Base-by-base conservation (phyloP, 805 yeast genomes). In the Suhomyces xylopsoci region DNA sequence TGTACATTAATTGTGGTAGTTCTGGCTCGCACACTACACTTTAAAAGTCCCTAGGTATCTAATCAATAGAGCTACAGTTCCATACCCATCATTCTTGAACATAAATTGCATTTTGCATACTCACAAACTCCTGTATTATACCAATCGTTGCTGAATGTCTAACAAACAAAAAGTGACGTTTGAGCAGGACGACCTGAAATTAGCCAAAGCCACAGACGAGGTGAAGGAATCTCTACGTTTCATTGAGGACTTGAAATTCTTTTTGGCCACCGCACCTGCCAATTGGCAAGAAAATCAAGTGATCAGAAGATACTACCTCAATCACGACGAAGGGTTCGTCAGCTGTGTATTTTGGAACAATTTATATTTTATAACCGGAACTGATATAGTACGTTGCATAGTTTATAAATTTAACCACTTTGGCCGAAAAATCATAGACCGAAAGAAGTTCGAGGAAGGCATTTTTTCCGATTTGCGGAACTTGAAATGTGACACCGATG, bases 381-480 rank as follows among this genome's bases (percentile, higher is more conserved):
- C 98, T 0, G 98, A 94, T 74, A 92, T 93, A 53, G 97, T 94
- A 46, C 83, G 97, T 53, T 90, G 97, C 67, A 82, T 93, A 48
- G 87, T 91, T 15, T 94, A 88, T 68, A 83, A 93, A 59, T 88
- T 93, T 73, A 87, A 86, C 60, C 91, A 90, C 60, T 89, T 93
- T 73, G 99, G 99, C 0, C 78, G 98, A 56, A 81, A 81, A 55
- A 84, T 94, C 22, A 68, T 81, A 17, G 97, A 94, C 67, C 78
- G 96, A 60, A 92, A 94, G 71, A 93, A 94, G 71, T 93, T 93
- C 65, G 98, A 93, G 73, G 99, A 93, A 71, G 97, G 98, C 19
- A 85, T 93, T 25, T 93, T 94, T 61, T 87, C 96, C 7, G 98
- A 94, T 67, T 73, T 93, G 57, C 81, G 99, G 59, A 83, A 88